These are phyloP conservation scores for Penicillium steckii DNA, from an alignment of 495 filamentous ascomycete species.

Conservation along the genomic window DNA sequence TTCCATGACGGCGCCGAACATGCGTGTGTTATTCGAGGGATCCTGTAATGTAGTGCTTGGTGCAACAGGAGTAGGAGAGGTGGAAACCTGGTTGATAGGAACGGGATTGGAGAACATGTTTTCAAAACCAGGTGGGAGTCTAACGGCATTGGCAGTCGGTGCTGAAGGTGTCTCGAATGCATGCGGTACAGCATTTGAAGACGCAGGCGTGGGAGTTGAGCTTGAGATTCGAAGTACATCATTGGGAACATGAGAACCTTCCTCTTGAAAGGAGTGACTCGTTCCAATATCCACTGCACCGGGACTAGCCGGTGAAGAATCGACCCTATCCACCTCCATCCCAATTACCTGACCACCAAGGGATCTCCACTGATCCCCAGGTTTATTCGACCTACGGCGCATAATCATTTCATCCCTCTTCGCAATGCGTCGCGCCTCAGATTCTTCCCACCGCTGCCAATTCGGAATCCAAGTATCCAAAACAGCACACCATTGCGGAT, in stretches of 20 bases:
- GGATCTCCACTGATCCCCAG: constrained; percentile 2
- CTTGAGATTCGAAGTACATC: neutral
- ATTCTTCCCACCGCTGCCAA: constrained; percentile 42
- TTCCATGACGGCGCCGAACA: constrained; percentile 37
- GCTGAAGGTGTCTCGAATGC: constrained; percentile 2
- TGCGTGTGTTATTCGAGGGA: constrained; percentile 13
- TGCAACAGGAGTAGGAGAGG: neutral
- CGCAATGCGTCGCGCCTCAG: constrained; percentile 41
- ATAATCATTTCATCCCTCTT: constrained; percentile 41
- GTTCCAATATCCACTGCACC: constrained; percentile 2
- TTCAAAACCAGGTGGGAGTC: constrained; percentile 39
- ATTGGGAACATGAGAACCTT: neutral
- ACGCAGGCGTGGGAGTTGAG: constrained; percentile 2
- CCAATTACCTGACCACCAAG: neutral
- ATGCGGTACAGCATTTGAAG: neutral
- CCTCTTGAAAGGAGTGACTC: constrained; percentile 1
- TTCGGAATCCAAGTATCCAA: constrained; percentile 46
- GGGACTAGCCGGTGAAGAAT: neutral
- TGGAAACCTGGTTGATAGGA: neutral
- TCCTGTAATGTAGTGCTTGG: constrained; percentile 1
- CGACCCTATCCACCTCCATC: neutral
- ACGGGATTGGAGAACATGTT: constrained; percentile 32
- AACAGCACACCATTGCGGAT: constrained; percentile 40
- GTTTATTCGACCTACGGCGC: constrained; percentile 33
- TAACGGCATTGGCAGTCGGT: constrained; percentile 15